Evolutionary conservation across 495 filamentous ascomycete genomes (phyloP), one percentile per base, ranked within the genome.

Genomic region (Penicillium psychrofluorescens): DNA sequence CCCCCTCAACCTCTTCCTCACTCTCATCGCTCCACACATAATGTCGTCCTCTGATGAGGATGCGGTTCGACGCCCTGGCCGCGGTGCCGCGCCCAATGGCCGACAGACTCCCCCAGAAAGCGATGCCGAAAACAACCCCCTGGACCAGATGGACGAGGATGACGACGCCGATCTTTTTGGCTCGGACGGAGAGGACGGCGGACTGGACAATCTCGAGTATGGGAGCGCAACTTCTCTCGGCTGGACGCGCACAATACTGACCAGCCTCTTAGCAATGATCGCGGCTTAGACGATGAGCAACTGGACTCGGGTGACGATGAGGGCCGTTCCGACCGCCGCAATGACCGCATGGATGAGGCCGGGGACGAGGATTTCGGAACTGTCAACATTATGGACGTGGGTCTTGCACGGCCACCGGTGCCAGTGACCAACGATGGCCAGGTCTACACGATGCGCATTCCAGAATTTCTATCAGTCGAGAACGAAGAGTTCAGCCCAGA

Each of bases 301-400:
- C 67, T 94, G 1, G 86, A 83, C 46, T 95, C 89, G 8, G 89
- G 83, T n/a, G 82, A 84, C 49, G 86, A 89, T 51, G 71, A 78
- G 45, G 77, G 66, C 38, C 68, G 79, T 34, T 57, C 61, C 45
- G 80, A 84, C 56, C 72, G 77, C 8, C 48, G 52, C 11, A 59
- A 52, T 38, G 65, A 72, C 37, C 63, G 52, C 35, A 69, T 71
- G 48, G 74, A 79, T n/a, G 74, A 75, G 55, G 60, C 45, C 44
- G 57, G 53, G 40, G 61, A 55, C 45, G 68, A 57, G 46, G 72
- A 64, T 75, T 74, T 48, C 79, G 74, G 53, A 42, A 65, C 61
- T 10, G 63, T 71, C 43, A 75, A 74, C 41, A 65, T 88, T 38
- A 68, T 76, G 62, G 81, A 79, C 38, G 45, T 78, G 62, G 58